Conservation (phyloP, 768 basidiomycete genomes). For the Boletus eberwhitei region DNA sequence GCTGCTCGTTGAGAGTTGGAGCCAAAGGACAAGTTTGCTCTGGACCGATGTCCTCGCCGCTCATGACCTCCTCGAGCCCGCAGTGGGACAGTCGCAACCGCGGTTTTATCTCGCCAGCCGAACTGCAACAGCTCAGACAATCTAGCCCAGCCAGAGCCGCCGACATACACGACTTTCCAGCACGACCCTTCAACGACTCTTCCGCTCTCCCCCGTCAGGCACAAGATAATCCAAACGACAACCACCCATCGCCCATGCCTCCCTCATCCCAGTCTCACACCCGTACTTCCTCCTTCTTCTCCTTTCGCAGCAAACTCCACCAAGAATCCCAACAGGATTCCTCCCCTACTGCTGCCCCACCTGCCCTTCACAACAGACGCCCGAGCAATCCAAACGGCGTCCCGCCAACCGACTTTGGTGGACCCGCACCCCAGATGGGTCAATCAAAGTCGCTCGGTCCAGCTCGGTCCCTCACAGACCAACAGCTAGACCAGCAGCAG, state of each 20-base stretch:
- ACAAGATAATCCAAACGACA: conserved; percentile 19
- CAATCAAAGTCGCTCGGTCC: conserved; percentile 34
- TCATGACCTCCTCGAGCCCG: conserved; percentile 27
- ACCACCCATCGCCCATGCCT: conserved; percentile 26
- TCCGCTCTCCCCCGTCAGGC: conserved; percentile 3
- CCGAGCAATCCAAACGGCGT: conserved; percentile 13
- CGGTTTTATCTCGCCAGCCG: conserved; percentile 34
- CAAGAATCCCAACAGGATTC: conserved; percentile 14
- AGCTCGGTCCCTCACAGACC: conserved; percentile 17
- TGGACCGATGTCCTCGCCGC: conserved; percentile 16
- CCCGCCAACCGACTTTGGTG: conserved; percentile 19
- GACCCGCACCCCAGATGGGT: conserved; percentile 30
- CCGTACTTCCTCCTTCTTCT: conserved; percentile 65
- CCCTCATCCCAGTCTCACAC: conserved; percentile 37
- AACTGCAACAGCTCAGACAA: conserved; percentile 34
- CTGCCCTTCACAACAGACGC: conserved; percentile 12
- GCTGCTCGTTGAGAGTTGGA: not conserved
- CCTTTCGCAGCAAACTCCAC: conserved; percentile 46
- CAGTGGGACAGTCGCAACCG: conserved; percentile 36
- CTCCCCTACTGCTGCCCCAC: conserved; percentile 17
- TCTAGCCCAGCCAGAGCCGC: conserved; percentile 27
- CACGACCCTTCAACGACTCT: conserved; percentile 23
- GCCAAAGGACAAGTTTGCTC: not conserved
- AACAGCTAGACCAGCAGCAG: conserved; percentile 25
- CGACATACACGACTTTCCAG: conserved; percentile 34